These are phyloP conservation scores for Ceratocystis colombiana DNA, from an alignment of 2,329 filamentous ascomycete genomes.

Conservation along the genomic window DNA sequence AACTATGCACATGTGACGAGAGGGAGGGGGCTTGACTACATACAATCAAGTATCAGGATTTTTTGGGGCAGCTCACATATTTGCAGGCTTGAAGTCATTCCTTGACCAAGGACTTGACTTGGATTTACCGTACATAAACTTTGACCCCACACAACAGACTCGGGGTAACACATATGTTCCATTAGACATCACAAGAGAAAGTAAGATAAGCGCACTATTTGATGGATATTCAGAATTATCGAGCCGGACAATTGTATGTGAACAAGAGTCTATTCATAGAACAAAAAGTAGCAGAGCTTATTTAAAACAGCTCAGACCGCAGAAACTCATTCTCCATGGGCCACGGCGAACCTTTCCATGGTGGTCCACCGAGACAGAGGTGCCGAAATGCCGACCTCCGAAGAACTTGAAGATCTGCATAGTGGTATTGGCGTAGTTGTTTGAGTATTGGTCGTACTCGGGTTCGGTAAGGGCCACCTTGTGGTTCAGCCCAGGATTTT, in stretches of 20 bases:
- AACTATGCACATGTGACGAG: not conserved
- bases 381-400: constrained; percentile 43
- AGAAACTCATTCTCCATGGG: constrained; percentile 43
- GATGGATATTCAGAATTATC: not conserved
- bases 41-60: not conserved
- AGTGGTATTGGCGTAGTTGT: constrained; percentile 33
- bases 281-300: constrained; percentile 13
- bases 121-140: not conserved
- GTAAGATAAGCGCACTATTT: constrained; percentile 5
- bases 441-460: not conserved
- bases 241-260: not conserved
- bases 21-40: not conserved
- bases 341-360: constrained; percentile 40
- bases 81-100: not conserved
- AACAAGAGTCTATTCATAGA: not conserved
- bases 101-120: not conserved
- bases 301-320: constrained; percentile 45
- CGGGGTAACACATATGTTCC: not conserved
- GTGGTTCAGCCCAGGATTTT: no score
- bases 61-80: no score
- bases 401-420: constrained; percentile 40
- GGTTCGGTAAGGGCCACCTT: no score
- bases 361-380: constrained; percentile 39
- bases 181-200: not conserved
- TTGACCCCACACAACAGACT: not conserved